phyloP scores from a whole-genome alignment of 805 yeast genomes.

The Kluyveromyces siamensis region DNA sequence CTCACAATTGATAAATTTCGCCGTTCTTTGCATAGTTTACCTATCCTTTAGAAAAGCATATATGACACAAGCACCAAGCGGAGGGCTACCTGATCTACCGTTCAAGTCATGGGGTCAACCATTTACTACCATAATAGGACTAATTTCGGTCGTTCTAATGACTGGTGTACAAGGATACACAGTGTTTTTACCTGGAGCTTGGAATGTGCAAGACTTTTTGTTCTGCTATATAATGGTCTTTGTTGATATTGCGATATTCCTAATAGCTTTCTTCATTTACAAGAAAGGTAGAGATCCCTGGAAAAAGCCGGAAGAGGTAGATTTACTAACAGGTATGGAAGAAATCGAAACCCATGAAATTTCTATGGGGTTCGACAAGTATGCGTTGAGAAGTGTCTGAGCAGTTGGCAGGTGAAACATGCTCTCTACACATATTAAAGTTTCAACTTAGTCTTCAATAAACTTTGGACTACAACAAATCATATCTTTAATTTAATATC shows the following conservation, averaged over 20 bases:
- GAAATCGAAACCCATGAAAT: slow-evolving; percentile 55
- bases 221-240: slow-evolving; percentile 69
- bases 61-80: slow-evolving; percentile 40
- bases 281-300: slow-evolving; percentile 36
- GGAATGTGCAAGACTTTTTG: slow-evolving; percentile 54
- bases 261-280: slow-evolving; percentile 41
- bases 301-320: slow-evolving; percentile 40
- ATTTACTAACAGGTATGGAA: slow-evolving; percentile 42
- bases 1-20: slow-evolving; percentile 56
- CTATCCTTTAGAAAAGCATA: slow-evolving; percentile 55
- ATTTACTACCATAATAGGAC: slow-evolving; percentile 42
- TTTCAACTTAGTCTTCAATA: not conserved
- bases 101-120: slow-evolving; percentile 55
- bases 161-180: slow-evolving; percentile 57
- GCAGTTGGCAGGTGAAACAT: not conserved
- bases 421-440: not conserved
- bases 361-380: slow-evolving; percentile 15
- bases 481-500: not conserved
- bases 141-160: slow-evolving; percentile 40
- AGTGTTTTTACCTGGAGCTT: slow-evolving; percentile 57
- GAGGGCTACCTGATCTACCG: slow-evolving; percentile 33
- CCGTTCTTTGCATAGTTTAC: slow-evolving; percentile 48
- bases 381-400: not conserved
- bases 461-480: too few species aligned
- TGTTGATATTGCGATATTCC: slow-evolving; percentile 38